Evolutionary conservation across 2,329 filamentous ascomycete species (phyloP), one percentile per base, ranked within the genome.

Genomic region (Epichloe uncinata): DNA sequence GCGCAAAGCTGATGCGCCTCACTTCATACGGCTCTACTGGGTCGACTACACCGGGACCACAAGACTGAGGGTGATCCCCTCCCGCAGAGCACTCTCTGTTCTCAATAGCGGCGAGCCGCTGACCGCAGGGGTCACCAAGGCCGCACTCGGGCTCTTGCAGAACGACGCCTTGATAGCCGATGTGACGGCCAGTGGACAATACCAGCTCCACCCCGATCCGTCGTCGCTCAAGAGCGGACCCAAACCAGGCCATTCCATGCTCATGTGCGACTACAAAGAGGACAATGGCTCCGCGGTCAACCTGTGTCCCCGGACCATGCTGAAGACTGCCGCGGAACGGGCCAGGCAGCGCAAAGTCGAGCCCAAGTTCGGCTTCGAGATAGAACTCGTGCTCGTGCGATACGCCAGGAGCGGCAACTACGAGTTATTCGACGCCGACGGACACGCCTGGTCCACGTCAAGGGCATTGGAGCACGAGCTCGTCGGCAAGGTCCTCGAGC

Each of bases 351-450:
- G 77, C 37, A 70, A 72, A 1, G 69, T 87, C 2, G 65, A 72
- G 3, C 79, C 89, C 45, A 70, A 82, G 0, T 65, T 88, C 15
- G 88, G 87, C 0, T 94, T 93, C 56, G 88, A 95, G 63, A 79
- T 94, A 40, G 87, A 94, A 64, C 78, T 93, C 9, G 73, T 86
- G 1, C 81, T 94, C 55, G 69, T 91, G 55, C 73, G 73, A 40
- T 73, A 73, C 5, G 53, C 55, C 1, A 55, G 61, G 9, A 54
- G 60, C 2, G 63, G 65, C 4, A 58, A 62, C n/a, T 69, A 66
- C 40, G 64, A 66, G 7, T 59, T 66, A 1, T 71, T 84, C 0
- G 61, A 74, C n/a, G 75, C 75, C 7, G 72, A 74, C 43, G 81
- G 79, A 1, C 85, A 91, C 58, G 80, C 81, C 1, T 91, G 85